A percentile compares a stretch with the other conserved stretches of the same genome.
Evolutionary conservation across 2,329 filamentous ascomycete species (phyloP).

Genomic region (Scytalidium lignicola): DNA sequence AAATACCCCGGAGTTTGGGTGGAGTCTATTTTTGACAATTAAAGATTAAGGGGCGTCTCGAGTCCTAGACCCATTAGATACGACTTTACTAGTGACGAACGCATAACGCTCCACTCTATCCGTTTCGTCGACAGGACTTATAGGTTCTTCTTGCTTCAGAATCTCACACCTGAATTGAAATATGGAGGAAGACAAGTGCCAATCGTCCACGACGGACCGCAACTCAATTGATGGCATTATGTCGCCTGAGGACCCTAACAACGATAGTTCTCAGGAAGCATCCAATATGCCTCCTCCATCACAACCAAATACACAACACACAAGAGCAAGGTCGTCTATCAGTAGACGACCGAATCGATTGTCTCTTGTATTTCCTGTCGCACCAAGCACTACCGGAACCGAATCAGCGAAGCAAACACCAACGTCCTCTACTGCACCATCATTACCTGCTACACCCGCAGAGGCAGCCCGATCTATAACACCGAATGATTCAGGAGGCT

Average conservation of each 20-base stretch:
- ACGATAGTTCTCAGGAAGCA: not conserved
- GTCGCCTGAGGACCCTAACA: not conserved
- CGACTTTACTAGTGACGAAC: not conserved
- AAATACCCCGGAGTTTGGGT: not conserved
- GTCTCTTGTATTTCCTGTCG: slow-evolving; percentile 27
- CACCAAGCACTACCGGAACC: slow-evolving; percentile 15
- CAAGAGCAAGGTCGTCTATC: slow-evolving; percentile 22
- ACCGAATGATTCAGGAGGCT: slow-evolving; percentile 31
- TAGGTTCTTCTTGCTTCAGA: not conserved
- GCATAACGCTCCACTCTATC: not conserved
- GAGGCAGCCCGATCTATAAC: slow-evolving; percentile 17
- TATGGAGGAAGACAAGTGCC: not conserved
- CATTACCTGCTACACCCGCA: slow-evolving; percentile 21
- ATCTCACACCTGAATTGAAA: not conserved
- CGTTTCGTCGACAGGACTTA: not conserved
- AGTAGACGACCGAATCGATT: slow-evolving; percentile 24
- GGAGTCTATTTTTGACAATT: not conserved
- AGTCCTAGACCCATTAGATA: not conserved
- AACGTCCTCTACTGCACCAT: slow-evolving; percentile 20
- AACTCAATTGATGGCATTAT: not conserved
- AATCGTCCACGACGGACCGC: not conserved
- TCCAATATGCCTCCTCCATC: slow-evolving; percentile 19
- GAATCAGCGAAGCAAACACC: slow-evolving; percentile 23
- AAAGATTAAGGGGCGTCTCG: not conserved
- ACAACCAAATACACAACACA: slow-evolving; percentile 11